These are phyloP conservation scores for Rhizophagus sp. DNA, from an alignment of 192 early-diverging fungal genomes.

Conservation along the genomic window DNA sequence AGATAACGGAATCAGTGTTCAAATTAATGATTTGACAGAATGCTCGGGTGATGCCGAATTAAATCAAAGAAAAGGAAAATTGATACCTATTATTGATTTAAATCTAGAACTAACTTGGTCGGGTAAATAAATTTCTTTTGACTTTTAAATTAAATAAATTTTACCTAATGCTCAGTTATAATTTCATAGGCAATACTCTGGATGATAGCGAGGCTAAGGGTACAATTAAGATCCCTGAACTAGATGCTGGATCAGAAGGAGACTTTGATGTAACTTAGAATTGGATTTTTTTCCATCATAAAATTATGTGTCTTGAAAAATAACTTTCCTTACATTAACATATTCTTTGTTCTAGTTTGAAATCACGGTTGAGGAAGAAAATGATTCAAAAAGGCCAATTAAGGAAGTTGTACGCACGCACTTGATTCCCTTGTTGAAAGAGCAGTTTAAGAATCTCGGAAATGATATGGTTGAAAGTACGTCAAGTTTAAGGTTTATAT, in stretches of 20 bases:
- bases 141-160: not conserved
- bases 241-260: slow-evolving; percentile 83
- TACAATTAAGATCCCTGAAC: slow-evolving; percentile 84
- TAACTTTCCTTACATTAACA: not conserved
- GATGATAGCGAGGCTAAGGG: slow-evolving; percentile 69
- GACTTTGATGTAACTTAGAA: slow-evolving; percentile 69
- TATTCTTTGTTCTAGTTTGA: slow-evolving; percentile 55
- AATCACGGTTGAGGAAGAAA: slow-evolving; percentile 59
- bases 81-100: slow-evolving; percentile 94
- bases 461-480: slow-evolving; percentile 69
- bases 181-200: slow-evolving; percentile 44
- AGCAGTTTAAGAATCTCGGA: slow-evolving; percentile 65
- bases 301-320: not conserved
- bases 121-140: slow-evolving; percentile 40
- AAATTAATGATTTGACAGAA: slow-evolving; percentile 60
- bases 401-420: slow-evolving; percentile 71
- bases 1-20: slow-evolving; percentile 56
- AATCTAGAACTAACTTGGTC: slow-evolving; percentile 75
- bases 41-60: slow-evolving; percentile 89
- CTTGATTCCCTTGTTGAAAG: slow-evolving; percentile 61
- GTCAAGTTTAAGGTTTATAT: not conserved
- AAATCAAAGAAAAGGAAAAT: slow-evolving; percentile 94
- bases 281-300: not conserved
- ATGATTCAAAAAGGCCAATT: slow-evolving; percentile 52
- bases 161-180: not conserved